phyloP scores from a whole-genome alignment of 1,139 yeast species.

The Pichia sp. region DNA sequence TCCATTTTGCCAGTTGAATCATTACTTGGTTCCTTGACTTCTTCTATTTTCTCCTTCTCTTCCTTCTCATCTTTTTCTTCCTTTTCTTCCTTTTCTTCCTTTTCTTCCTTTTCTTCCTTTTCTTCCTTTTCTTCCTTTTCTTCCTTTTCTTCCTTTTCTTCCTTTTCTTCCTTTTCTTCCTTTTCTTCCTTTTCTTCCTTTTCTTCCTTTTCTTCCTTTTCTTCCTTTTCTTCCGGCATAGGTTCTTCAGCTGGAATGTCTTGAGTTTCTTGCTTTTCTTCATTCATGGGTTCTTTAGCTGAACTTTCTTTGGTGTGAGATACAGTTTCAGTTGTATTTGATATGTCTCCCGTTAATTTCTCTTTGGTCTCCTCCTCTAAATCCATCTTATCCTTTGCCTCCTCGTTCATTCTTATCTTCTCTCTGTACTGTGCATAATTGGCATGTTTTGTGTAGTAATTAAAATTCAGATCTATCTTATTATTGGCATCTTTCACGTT shows the following conservation, averaged over 20 bases:
- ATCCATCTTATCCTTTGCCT: constrained; percentile 30
- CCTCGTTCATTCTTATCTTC: constrained; percentile 36
- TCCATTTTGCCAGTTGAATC: background rate
- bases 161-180: background rate
- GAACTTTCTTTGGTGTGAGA: too few species aligned
- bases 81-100: too few species aligned
- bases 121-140: constrained; percentile 30
- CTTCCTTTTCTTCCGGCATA: too few species aligned
- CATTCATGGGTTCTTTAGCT: too few species aligned
- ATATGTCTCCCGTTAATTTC: too few species aligned
- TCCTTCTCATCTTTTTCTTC: background rate
- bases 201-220: constrained; percentile 25
- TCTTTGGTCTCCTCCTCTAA: constrained; percentile 1
- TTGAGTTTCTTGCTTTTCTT: too few species aligned
- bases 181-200: constrained; percentile 28
- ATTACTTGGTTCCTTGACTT: too few species aligned
- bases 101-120: background rate
- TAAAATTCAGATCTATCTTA: constrained; percentile 30
- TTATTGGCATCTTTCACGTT: constrained; percentile 23
- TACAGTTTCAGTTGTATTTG: too few species aligned
- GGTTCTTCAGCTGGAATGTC: too few species aligned
- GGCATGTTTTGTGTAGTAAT: constrained; percentile 37
- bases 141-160: constrained; percentile 33
- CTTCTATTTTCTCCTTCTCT: background rate
- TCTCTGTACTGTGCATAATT: constrained; percentile 38